These are phyloP conservation scores for Dioscorea cayenensis DNA, from an alignment of 116 monocot species.

Conservation along the genomic window DNA sequence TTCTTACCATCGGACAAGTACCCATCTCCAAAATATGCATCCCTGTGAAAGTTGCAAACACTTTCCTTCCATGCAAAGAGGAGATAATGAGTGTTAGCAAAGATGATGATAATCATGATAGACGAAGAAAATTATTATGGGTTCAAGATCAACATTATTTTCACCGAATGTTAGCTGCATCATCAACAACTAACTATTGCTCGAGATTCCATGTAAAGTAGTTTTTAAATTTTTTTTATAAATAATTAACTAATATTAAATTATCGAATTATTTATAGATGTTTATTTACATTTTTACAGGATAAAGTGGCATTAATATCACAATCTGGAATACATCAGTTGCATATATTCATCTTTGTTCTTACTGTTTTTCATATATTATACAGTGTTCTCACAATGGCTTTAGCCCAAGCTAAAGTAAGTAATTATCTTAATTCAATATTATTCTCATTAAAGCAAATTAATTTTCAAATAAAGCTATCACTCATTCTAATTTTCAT, in stretches of 20 bases:
- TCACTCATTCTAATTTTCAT: too few relatives aligned
- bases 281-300: slow-evolving; percentile 19
- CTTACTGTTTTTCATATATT: slow-evolving; percentile 82
- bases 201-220: neutral
- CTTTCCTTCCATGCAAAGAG: slow-evolving; percentile 57
- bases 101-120: neutral
- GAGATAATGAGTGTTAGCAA: neutral
- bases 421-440: neutral
- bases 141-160: slow-evolving; percentile 21
- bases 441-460: neutral
- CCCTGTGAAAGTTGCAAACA: slow-evolving; percentile 39
- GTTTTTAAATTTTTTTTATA: too few relatives aligned
- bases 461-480: too few relatives aligned
- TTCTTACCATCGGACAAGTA: slow-evolving; percentile 64
- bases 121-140: slow-evolving; percentile 15
- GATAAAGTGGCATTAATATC: slow-evolving; percentile 78
- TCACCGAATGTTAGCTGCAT: neutral
- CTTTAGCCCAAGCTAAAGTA: slow-evolving; percentile 80
- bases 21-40: slow-evolving; percentile 74
- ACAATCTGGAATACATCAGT: slow-evolving; percentile 49
- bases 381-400: slow-evolving; percentile 68
- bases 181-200: neutral
- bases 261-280: too few relatives aligned
- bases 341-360: slow-evolving; percentile 95
- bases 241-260: too few relatives aligned